Percentiles rank a stretch among this genome's conserved stretches.
Evolutionary conservation across 2,329 filamentous ascomycete species (phyloP).

Genomic region (Sporothrix curviconia): DNA sequence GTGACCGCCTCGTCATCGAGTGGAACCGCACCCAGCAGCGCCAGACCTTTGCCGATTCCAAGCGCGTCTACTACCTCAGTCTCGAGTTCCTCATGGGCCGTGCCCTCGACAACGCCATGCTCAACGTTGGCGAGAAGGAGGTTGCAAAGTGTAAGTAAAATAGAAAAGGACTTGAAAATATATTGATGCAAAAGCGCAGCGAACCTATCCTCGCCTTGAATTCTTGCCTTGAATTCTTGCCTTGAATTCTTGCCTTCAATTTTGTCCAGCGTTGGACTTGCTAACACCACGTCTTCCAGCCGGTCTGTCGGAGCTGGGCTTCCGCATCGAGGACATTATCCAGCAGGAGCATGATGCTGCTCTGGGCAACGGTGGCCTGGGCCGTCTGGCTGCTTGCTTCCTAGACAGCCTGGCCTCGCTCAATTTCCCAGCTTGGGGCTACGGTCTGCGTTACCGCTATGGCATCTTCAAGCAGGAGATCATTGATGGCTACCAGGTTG

Average conservation of each 20-base stretch:
- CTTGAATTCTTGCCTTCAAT: no score
- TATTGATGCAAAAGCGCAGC: no score
- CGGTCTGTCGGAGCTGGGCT: conserved; percentile 81
- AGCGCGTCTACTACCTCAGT: conserved; percentile 94
- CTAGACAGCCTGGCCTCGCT: conserved; percentile 91
- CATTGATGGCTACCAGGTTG: conserved; percentile 93
- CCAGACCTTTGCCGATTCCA: conserved; percentile 83
- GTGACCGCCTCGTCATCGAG: conserved; percentile 85
- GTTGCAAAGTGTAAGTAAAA: conserved; percentile 69
- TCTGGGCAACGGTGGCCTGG: conserved; percentile 90
- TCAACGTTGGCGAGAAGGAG: conserved; percentile 87
- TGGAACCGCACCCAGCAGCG: conserved; percentile 99
- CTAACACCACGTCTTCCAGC: conserved; percentile 42
- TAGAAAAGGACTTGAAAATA: no score
- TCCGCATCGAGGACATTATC: conserved; percentile 94
- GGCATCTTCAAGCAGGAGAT: conserved; percentile 99
- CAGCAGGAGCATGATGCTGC: conserved; percentile 93
- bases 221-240: no score
- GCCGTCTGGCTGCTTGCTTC: conserved; percentile 91
- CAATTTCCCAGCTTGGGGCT: conserved; percentile 96
- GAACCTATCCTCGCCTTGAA: no score
- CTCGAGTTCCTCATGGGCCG: conserved; percentile 97
- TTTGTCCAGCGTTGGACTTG: no score
- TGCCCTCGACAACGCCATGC: conserved; percentile 95
- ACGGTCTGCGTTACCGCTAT: conserved; percentile 90